phyloP scores from a whole-genome alignment of 768 basidiomycete genomes.

The Hortiboletus campestris region DNA sequence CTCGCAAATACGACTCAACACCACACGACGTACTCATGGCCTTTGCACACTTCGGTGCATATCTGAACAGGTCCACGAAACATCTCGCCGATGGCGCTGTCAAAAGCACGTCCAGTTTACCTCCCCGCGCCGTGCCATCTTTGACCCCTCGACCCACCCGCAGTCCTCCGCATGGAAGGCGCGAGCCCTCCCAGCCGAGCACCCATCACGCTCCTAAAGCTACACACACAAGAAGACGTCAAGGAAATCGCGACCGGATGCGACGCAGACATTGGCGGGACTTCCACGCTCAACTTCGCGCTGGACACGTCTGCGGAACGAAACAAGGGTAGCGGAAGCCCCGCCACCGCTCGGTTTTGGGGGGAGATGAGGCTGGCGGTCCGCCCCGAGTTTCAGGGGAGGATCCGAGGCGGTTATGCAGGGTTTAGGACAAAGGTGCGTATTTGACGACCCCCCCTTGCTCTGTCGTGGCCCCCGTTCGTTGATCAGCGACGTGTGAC shows the following conservation, averaged over 20 bases:
- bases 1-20: background rate
- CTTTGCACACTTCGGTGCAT: conserved; percentile 26
- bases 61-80: conserved; percentile 40
- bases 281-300: conserved; percentile 74
- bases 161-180: conserved; percentile 77
- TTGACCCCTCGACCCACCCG: conserved; percentile 12
- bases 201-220: conserved; percentile 64
- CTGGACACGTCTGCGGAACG: conserved; percentile 54
- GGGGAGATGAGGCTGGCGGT: conserved; percentile 76
- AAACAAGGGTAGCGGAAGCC: conserved; percentile 44
- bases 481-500: background rate
- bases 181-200: conserved; percentile 58
- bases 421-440: conserved; percentile 84
- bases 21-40: conserved; percentile 18
- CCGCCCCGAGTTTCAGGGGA: conserved; percentile 60
- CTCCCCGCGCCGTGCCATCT: conserved; percentile 1
- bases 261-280: conserved; percentile 87
- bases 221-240: conserved; percentile 60
- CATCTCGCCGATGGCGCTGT: conserved; percentile 40
- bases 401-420: conserved; percentile 83
- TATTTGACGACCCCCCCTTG: background rate
- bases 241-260: conserved; percentile 73
- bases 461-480: background rate
- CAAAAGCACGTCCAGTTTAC: conserved; percentile 36
- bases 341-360: conserved; percentile 69